Percentiles rank a stretch among this genome's conserved stretches.
Conservation (phyloP, 257 asterid species). For the Salvia hispanica region DNA sequence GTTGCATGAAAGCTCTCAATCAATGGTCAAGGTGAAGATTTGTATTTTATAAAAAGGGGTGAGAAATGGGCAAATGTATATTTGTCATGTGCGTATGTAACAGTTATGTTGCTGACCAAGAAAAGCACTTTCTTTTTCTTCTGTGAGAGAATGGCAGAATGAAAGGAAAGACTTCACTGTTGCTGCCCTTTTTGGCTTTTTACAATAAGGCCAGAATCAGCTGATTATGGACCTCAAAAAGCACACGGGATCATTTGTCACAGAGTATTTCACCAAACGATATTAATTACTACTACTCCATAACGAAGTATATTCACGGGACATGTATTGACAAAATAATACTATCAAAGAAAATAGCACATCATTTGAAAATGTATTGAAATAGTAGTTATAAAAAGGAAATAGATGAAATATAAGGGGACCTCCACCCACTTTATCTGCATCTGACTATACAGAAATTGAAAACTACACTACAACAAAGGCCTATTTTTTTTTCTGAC, state of each 20-base stretch:
- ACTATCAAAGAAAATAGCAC: not conserved
- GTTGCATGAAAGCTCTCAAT: constrained; percentile 55
- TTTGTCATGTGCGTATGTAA: constrained; percentile 45
- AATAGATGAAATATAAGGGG: constrained; percentile 19
- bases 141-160: constrained; percentile 35
- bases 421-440: constrained; percentile 43
- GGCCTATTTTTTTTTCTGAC: constrained; percentile 39
- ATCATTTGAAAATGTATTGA: not conserved
- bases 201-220: constrained; percentile 38
- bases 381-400: too few relatives aligned
- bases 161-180: constrained; percentile 39
- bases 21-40: constrained; percentile 53
- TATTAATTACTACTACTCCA: too few relatives aligned
- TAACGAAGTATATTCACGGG: not conserved
- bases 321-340: not conserved
- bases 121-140: constrained; percentile 52
- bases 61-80: constrained; percentile 44
- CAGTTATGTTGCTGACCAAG: constrained; percentile 68
- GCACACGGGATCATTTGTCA: constrained; percentile 2
- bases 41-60: constrained; percentile 59
- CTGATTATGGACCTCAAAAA: constrained; percentile 36
- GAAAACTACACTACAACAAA: constrained; percentile 44
- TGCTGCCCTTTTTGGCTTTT: constrained; percentile 37
- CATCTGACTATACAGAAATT: constrained; percentile 29
- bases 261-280: not conserved